Conservation (phyloP, 2,329 filamentous ascomycete species). For the Botrytis byssoidea region DNA sequence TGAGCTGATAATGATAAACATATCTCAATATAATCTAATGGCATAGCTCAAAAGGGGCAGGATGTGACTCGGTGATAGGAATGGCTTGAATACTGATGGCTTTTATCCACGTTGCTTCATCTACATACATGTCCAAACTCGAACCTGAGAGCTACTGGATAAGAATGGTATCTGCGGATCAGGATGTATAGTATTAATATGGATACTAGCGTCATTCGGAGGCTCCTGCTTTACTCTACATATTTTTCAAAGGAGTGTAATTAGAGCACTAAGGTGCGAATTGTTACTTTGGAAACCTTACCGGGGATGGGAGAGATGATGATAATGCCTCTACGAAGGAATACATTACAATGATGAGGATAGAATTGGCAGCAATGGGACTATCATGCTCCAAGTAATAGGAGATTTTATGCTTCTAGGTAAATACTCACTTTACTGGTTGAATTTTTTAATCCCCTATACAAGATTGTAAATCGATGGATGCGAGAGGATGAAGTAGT, state of each 20-base stretch:
- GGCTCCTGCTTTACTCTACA: background rate
- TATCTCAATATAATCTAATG: background rate
- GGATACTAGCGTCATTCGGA: background rate
- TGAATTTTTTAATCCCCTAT: no score
- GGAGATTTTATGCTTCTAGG: no score
- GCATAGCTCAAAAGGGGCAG: background rate
- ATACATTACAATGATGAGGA: background rate
- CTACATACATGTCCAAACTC: no score
- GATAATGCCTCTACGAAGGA: background rate
- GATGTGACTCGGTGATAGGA: no score
- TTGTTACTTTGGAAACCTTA: background rate
- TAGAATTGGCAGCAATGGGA: background rate
- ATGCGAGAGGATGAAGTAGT: no score
- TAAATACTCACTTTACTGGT: no score
- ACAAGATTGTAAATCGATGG: no score
- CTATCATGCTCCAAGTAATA: background rate
- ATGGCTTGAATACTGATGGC: background rate
- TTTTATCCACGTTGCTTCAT: background rate
- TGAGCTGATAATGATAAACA: slow-evolving; percentile 6
- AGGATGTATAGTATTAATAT: background rate
- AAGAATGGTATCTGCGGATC: background rate
- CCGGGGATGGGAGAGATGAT: background rate
- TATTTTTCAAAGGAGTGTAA: background rate
- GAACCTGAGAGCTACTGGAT: background rate
- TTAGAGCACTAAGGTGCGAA: background rate